Conservation (phyloP, 129 eudicot species). For the Flaveria ramosissima region DNA sequence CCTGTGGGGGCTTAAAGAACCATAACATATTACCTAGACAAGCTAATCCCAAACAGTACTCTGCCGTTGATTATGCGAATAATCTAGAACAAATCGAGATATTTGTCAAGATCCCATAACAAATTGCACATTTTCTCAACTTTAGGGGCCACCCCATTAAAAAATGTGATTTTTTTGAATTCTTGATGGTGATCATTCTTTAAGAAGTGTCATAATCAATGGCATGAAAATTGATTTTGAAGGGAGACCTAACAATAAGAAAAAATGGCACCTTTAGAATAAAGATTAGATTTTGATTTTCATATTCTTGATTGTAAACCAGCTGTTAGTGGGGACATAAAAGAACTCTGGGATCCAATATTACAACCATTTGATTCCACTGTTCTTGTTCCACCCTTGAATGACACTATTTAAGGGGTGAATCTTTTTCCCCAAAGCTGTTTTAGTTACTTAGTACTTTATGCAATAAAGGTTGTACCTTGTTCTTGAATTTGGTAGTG, state of each 20-base stretch:
- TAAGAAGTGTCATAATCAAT: constrained; percentile 38
- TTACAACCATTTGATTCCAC: constrained; percentile 30
- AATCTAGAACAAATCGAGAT: constrained; percentile 6
- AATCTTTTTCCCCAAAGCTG: neutral
- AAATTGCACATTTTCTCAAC: constrained; percentile 12
- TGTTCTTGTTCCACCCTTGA: constrained; percentile 10
- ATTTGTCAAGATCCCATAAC: constrained; percentile 26
- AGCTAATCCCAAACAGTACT: constrained; percentile 2
- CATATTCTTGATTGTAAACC: constrained; percentile 29
- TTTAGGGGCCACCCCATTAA: constrained; percentile 24
- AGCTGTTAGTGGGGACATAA: constrained; percentile 45
- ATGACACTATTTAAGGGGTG: constrained; percentile 12
- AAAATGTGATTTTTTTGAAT: neutral
- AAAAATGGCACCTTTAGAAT: constrained; percentile 34
- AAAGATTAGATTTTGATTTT: constrained; percentile 36
- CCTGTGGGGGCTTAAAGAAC: neutral
- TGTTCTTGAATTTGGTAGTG: constrained; percentile 17
- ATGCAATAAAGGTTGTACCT: constrained; percentile 15
- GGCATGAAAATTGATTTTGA: constrained; percentile 30
- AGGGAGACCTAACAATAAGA: constrained; percentile 31
- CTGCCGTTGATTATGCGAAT: constrained; percentile 25
- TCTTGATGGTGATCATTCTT: constrained; percentile 23
- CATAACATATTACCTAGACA: constrained; percentile 15
- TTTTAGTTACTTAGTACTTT: constrained; percentile 24
- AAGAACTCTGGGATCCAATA: constrained; percentile 34